phyloP scores from a whole-genome alignment of 495 filamentous ascomycete genomes.

The Glutinoglossum americanum region DNA sequence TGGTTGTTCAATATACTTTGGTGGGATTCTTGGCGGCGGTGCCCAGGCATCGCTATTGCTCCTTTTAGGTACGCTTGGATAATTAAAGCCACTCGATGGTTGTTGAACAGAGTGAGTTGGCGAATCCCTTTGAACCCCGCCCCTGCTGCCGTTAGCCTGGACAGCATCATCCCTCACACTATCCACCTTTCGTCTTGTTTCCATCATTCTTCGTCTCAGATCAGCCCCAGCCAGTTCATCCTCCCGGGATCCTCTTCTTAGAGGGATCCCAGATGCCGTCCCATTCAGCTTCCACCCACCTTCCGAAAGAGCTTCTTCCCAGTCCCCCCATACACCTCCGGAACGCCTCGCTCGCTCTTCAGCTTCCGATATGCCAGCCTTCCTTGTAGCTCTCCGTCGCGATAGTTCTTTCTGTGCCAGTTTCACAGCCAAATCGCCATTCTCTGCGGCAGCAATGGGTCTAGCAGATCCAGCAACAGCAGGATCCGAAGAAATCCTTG shows the following conservation, averaged over 20 bases:
- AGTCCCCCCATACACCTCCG: conserved; percentile 42
- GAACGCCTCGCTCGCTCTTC: conserved; percentile 34
- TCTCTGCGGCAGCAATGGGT: conserved; percentile 42
- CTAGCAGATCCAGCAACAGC: conserved; percentile 22
- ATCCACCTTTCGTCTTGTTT: conserved; percentile 11
- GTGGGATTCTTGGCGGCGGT: background rate
- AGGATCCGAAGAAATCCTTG: background rate
- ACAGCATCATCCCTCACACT: background rate
- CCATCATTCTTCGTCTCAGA: conserved; percentile 26
- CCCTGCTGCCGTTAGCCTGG: background rate
- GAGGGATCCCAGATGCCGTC: background rate
- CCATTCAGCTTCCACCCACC: background rate
- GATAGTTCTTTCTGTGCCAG: conserved; percentile 53
- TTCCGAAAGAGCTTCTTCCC: conserved; percentile 19
- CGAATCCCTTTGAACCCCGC: background rate
- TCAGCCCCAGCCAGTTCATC: conserved; percentile 15
- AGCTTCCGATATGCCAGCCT: conserved; percentile 29
- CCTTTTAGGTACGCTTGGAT: conserved; percentile 32
- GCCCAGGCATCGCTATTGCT: conserved; percentile 4
- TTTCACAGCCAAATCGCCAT: conserved; percentile 57
- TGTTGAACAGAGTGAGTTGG: background rate
- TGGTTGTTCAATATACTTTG: conserved; percentile 4
- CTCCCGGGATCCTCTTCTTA: conserved; percentile 8
- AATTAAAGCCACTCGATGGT: conserved; percentile 21
- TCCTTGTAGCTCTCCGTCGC: conserved; percentile 32